These are phyloP conservation scores for Ceratobasidium papillatum DNA, from an alignment of 1,284 basidiomycete genomes.

Conservation along the genomic window DNA sequence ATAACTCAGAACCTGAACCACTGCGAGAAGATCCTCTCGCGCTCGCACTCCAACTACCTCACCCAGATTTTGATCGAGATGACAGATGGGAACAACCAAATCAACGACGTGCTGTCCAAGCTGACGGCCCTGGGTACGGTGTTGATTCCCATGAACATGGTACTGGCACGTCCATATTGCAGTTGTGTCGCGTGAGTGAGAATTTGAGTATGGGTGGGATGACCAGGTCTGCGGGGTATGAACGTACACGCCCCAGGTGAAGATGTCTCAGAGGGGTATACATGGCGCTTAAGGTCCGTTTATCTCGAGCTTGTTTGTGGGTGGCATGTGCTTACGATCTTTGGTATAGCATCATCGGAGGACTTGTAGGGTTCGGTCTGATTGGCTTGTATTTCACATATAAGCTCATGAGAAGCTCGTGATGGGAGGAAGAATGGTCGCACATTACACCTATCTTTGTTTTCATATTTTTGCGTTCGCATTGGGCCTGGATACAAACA, in stretches of 20 bases:
- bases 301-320: conserved; percentile 7
- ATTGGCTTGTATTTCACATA: conserved; percentile 86
- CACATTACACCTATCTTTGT: background rate
- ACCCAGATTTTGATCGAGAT: conserved; percentile 99
- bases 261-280: conserved; percentile 58
- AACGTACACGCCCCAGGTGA: conserved; percentile 93
- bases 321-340: background rate
- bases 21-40: conserved; percentile 98
- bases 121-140: conserved; percentile 98
- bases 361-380: conserved; percentile 77
- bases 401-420: conserved; percentile 65
- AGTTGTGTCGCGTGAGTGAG: no score
- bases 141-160: conserved; percentile 95
- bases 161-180: conserved; percentile 72
- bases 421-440: background rate
- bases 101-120: conserved; percentile 99
- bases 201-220: background rate
- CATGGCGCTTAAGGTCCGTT: conserved; percentile 46
- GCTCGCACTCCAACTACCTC: conserved; percentile 99
- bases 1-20: conserved; percentile 99
- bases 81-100: conserved; percentile 99
- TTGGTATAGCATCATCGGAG: conserved; percentile 72
- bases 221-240: conserved; percentile 90
- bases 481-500: background rate
- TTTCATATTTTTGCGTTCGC: background rate